phyloP scores from a whole-genome alignment of 1,139 yeast species.

The Dujonia santamariae region DNA sequence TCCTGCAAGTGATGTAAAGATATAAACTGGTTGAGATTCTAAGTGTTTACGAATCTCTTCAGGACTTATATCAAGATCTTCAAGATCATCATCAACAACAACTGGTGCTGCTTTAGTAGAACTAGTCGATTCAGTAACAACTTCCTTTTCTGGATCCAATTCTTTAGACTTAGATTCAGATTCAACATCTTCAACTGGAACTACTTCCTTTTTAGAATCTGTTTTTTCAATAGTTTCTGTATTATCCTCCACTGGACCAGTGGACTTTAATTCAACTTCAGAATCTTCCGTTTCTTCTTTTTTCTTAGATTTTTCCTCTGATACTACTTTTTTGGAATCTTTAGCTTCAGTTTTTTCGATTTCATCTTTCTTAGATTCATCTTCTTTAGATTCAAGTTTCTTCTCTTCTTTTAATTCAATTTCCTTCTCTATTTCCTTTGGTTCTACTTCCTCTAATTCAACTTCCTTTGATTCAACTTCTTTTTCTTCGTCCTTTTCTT shows the following conservation, averaged over 20 bases:
- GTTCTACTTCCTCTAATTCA: slow-evolving; percentile 8
- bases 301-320: neutral
- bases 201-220: neutral
- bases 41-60: slow-evolving; percentile 46
- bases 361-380: slow-evolving; percentile 12
- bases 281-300: slow-evolving; percentile 1
- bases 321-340: too few species aligned
- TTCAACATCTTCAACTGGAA: slow-evolving; percentile 4
- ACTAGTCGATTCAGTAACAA: neutral
- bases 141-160: neutral
- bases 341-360: slow-evolving; percentile 5
- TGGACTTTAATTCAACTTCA: too few species aligned
- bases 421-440: slow-evolving; percentile 7
- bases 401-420: slow-evolving; percentile 10
- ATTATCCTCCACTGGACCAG: neutral
- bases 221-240: neutral
- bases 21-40: slow-evolving; percentile 59
- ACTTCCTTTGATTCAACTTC: neutral
- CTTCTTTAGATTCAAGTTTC: slow-evolving; percentile 9
- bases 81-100: slow-evolving; percentile 21
- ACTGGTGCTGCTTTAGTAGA: neutral
- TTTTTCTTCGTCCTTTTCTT: slow-evolving; percentile 4
- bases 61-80: slow-evolving; percentile 38
- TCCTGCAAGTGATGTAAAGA: slow-evolving; percentile 87
- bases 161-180: slow-evolving; percentile 1